Conservation (phyloP, 2,329 filamentous ascomycete species). For the Elsinoe australis region DNA sequence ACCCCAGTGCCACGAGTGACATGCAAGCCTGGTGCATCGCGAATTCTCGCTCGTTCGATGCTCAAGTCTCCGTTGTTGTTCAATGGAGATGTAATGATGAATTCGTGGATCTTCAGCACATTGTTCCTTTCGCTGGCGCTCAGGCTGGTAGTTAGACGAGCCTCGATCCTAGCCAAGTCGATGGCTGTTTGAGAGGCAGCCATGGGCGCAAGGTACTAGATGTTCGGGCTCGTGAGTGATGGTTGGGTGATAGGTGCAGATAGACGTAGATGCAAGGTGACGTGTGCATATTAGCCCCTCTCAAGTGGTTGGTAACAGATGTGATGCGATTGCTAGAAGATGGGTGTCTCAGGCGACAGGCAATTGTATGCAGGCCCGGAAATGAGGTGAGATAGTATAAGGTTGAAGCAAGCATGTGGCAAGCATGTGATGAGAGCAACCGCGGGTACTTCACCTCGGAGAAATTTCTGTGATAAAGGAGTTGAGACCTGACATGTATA, state of each 20-base stretch:
- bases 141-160: not conserved
- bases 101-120: constrained; percentile 4
- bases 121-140: not conserved
- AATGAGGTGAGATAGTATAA: not conserved
- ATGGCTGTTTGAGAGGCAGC: not conserved
- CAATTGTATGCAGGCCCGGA: not conserved
- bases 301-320: not conserved
- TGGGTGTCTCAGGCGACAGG: constrained; percentile 5
- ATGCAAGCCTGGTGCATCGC: constrained; percentile 4
- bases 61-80: not conserved
- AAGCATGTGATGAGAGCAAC: not conserved
- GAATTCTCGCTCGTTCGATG: constrained; percentile 5
- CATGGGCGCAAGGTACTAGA: not conserved
- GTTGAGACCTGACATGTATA: too few species aligned
- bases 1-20: not conserved
- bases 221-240: too few species aligned
- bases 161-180: not conserved
- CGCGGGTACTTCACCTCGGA: too few species aligned
- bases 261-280: not conserved
- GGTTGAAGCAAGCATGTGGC: constrained; percentile 7
- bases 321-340: not conserved
- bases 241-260: not conserved
- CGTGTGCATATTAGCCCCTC: not conserved
- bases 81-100: not conserved
- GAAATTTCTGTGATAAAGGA: too few species aligned